Conservation (phyloP, 345 rosid genomes). For the Sapria himalayana region DNA sequence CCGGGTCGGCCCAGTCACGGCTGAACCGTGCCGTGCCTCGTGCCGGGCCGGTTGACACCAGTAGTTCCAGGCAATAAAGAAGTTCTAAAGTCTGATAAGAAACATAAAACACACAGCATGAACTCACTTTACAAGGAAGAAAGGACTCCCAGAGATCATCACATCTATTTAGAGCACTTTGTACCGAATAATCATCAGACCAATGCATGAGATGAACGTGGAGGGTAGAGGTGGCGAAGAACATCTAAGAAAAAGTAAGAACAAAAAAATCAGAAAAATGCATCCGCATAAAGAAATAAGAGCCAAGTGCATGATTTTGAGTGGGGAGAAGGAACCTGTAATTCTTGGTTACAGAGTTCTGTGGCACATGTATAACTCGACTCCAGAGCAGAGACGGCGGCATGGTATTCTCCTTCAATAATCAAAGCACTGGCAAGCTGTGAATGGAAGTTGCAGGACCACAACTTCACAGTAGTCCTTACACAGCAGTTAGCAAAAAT, state of each 20-base stretch:
- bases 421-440: constrained; percentile 83
- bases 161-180: constrained; percentile 42
- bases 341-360: constrained; percentile 44
- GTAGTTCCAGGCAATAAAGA: neutral
- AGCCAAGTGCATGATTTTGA: neutral
- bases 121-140: constrained; percentile 43
- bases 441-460: constrained; percentile 91
- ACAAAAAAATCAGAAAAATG: neutral
- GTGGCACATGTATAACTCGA: constrained; percentile 43
- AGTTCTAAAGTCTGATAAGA: neutral
- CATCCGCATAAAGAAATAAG: neutral
- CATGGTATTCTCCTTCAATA: constrained; percentile 55
- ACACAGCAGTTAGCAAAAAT: too few relatives aligned
- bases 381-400: constrained; percentile 47
- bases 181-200: constrained; percentile 50
- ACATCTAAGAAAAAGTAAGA: constrained; percentile 31
- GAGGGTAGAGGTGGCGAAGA: constrained; percentile 63
- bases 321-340: constrained; percentile 28
- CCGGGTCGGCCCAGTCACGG: too few relatives aligned
- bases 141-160: constrained; percentile 58
- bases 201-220: constrained; percentile 94
- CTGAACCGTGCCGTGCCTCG: too few relatives aligned
- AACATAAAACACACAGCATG: neutral
- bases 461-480: constrained; percentile 34
- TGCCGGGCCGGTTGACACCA: too few relatives aligned